These are phyloP conservation scores for Pascua sp. DNA, from an alignment of 1,284 basidiomycete species.

Conservation along the genomic window DNA sequence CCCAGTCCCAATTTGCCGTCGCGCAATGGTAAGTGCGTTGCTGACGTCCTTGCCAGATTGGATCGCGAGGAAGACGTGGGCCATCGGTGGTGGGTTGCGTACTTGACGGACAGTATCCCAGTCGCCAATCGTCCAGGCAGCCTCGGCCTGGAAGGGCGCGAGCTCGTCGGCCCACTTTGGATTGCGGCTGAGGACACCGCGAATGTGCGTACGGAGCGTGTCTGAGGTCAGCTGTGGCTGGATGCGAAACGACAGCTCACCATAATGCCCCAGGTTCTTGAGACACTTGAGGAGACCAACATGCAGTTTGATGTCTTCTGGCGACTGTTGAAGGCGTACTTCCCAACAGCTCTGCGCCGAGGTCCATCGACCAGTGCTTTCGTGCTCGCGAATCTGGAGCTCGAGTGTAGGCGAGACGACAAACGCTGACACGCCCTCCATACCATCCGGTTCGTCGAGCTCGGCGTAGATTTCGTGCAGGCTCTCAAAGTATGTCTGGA, in stretches of 20 bases:
- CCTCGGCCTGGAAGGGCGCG: constrained; percentile 84
- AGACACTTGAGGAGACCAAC: constrained; percentile 87
- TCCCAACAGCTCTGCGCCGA: constrained; percentile 99
- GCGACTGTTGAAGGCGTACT: constrained; percentile 85
- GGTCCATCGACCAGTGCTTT: constrained; percentile 96
- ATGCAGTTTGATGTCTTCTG: constrained; percentile 84
- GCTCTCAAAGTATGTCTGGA: constrained; percentile 80
- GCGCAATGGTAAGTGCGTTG: constrained; percentile 62
- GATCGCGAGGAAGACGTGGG: constrained; percentile 77
- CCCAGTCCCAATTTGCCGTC: constrained; percentile 71
- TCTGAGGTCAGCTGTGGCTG: constrained; percentile 56
- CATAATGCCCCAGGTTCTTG: constrained; percentile 93
- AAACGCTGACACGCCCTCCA: constrained; percentile 92
- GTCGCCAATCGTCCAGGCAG: constrained; percentile 91
- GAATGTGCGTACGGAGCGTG: constrained; percentile 90
- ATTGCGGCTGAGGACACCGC: constrained; percentile 79
- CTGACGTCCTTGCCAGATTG: constrained; percentile 53
- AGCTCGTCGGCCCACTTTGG: constrained; percentile 79
- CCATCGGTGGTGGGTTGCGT: constrained; percentile 65
- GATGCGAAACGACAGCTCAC: constrained; percentile 53
- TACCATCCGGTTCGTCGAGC: constrained; percentile 96
- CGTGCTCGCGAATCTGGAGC: constrained; percentile 97
- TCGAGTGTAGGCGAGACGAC: constrained; percentile 88
- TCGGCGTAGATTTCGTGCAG: constrained; percentile 95
- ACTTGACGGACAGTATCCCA: constrained; percentile 73